Evolutionary conservation across 2,329 filamentous ascomycete species (phyloP), one percentile per base, ranked within the genome.

Genomic region (Aotearoamyces nothofagi): DNA sequence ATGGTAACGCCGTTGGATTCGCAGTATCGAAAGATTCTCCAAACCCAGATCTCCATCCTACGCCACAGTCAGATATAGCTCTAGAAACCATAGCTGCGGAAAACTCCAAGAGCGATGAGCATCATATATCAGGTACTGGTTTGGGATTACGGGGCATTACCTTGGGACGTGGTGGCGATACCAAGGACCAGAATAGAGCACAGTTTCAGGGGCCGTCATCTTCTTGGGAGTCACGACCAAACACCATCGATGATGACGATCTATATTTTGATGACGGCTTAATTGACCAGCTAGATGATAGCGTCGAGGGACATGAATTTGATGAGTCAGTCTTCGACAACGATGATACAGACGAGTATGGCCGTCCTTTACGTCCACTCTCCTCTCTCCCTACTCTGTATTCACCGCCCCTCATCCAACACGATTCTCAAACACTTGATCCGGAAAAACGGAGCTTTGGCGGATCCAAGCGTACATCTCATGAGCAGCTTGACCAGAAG

Each of bases 291-390:
- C 58, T 63, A 33, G 61, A 60, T 11, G 39, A 46, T 12, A 46
- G 42, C 6, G 44, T 50, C 4, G 66, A 75, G 15, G 59, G 60
- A 2, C 55, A 57, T 0, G 58, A 64, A 2, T 81, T 83, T 46
- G 76, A 83, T 35, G 78, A 83, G 46, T 76, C 72, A 5, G 63
- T 81, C 9, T 82, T 83, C 43, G 78, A 83, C 38, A 61, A 71
- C 17, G 61, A 77, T 29, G 70, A 76, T 42, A 71, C 71, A 9
- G 64, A 77, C 47, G 50, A 61, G 36, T 75, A 66, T 43, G 70
- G 71, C 10, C 58, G 71, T 13, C 70, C 30, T 65, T 66, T 33
- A 67, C 70, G 5, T 61, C 24, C 38, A 23, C 33, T 46, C 7
- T 38, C 43, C 23, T 39, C 40, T 12, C 27, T 45, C 17, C 40